Evolutionary conservation across 345 rosid genomes (phyloP).

Genomic region (Salix dunnii): DNA sequence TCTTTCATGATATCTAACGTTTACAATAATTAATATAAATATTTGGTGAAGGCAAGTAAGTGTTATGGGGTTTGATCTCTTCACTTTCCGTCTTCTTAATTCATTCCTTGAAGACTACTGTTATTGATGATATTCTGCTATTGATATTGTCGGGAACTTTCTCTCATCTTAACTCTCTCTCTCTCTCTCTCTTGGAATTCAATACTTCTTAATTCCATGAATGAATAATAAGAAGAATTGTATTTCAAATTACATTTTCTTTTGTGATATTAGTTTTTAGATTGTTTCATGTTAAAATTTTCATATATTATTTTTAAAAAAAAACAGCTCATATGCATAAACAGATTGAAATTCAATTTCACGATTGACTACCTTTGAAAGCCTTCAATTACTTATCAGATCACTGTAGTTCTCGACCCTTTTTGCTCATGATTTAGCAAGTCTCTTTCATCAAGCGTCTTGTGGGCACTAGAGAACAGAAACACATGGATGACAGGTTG

Average conservation of each 20-base stretch:
- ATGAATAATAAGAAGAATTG: not conserved
- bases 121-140: not conserved
- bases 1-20: not conserved
- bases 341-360: too few species aligned
- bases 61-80: not conserved
- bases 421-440: not conserved
- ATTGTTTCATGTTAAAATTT: too few species aligned
- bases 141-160: not conserved
- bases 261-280: too few species aligned
- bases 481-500: slow-evolving; percentile 18
- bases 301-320: too few species aligned
- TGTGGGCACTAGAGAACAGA: not conserved
- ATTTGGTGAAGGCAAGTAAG: not conserved
- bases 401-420: too few species aligned
- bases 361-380: not conserved
- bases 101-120: not conserved
- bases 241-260: too few species aligned
- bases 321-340: too few species aligned
- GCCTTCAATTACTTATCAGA: not conserved
- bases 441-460: slow-evolving; percentile 1
- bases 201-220: not conserved
- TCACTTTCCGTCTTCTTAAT: not conserved
- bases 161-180: not conserved
- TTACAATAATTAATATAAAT: not conserved
- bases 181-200: not conserved